Base-by-base conservation (phyloP, 805 yeast species). In the Suhomyces sp. region DNA sequence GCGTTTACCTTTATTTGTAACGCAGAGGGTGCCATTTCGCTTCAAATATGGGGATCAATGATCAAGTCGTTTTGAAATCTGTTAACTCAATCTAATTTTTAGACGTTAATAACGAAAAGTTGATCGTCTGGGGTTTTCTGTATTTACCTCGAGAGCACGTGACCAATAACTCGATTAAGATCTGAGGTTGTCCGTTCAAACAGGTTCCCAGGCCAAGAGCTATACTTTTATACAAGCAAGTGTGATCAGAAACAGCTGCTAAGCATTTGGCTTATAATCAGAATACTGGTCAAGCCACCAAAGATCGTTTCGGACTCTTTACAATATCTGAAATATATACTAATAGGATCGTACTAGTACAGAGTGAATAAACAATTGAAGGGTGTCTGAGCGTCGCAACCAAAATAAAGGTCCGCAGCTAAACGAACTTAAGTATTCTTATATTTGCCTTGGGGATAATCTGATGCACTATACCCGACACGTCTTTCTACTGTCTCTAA, bases 1-100 rank as follows among this genome's bases (percentile, higher is more conserved):
- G 96, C 91, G 52, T 79, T 82, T 35, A 80, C 76, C 59, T 87
- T 88, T 64, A 89, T 87, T 60, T 86, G 87, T 40, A 87, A 68
- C 53, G 77, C 83, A 1, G 89, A 73, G 27, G 93, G 94, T 1
- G 89, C 77, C 87, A 86, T 86, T 63, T 33, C 20, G 43, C 22
- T 47, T 24, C 31, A 27, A 27, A 27, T 27, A 22, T 17, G 6
- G 12, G 17, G 5, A 31, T 3, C 10, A 21, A 45, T 19, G 44
- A 20, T n/a, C 22, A n/a, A 22, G 9, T 9, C 10, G 17, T 12
- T 21, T 41, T 19, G 20, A 8, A 20, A 20, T 7, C 15, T 21
- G 21, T 22, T 17, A 41, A 7, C 44, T 13, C 2, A 3, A 41
- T 6, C 9, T 22, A 1, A 17, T 13, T 17, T 7, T 12, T 17